These are phyloP conservation scores for Mycena indigotica DNA, from an alignment of 768 basidiomycete species.

Conservation along the genomic window DNA sequence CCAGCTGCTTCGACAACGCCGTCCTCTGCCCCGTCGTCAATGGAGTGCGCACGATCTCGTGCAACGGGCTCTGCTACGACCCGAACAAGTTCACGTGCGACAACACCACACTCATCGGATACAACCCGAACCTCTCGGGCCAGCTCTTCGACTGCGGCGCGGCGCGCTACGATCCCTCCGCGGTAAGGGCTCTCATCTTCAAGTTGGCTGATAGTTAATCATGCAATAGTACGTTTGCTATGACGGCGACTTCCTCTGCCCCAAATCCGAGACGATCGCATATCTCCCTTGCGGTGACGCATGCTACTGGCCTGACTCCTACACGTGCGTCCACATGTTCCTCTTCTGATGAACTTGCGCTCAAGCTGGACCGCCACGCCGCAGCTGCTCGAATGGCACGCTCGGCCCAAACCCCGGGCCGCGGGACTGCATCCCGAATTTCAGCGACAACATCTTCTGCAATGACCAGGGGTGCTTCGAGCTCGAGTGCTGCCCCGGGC, in stretches of 20 bases:
- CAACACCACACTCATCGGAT: slow-evolving; percentile 8
- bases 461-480: not conserved
- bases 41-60: slow-evolving; percentile 8
- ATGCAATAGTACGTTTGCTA: slow-evolving; percentile 9
- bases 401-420: not conserved
- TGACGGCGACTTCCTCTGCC: slow-evolving; percentile 16
- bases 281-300: slow-evolving; percentile 5
- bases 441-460: not conserved
- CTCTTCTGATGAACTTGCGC: not conserved
- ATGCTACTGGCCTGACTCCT: slow-evolving; percentile 8
- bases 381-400: not conserved
- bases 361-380: not conserved
- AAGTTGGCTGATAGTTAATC: not conserved
- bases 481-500: slow-evolving; percentile 1
- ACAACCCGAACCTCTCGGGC: not conserved
- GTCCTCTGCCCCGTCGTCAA: slow-evolving; percentile 19
- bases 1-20: slow-evolving; percentile 16
- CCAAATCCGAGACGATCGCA: slow-evolving; percentile 1
- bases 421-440: not conserved
- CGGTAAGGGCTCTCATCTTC: not conserved
- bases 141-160: slow-evolving; percentile 7
- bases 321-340: slow-evolving; percentile 5
- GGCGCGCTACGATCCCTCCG: slow-evolving; percentile 7
- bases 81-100: slow-evolving; percentile 8
- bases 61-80: slow-evolving; percentile 15